Conservation (phyloP, 2,329 filamentous ascomycete species). For the Venturia nashicola region DNA sequence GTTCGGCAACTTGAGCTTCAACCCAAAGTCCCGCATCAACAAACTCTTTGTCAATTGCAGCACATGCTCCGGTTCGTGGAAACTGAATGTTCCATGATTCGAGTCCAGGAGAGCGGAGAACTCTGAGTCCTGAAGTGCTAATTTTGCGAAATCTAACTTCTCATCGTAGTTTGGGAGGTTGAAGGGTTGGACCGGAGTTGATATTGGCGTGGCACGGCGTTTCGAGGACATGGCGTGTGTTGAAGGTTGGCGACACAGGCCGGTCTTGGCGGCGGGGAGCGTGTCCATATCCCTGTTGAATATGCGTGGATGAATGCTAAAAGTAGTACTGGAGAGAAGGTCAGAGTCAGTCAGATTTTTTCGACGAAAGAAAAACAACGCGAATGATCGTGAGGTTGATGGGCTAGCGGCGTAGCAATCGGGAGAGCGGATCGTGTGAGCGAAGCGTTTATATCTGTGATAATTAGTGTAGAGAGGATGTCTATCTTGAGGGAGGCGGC, state of each 20-base stretch:
- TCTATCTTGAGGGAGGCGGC: too few relatives aligned
- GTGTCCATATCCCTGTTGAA: not conserved
- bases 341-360: not conserved
- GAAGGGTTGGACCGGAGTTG: not conserved
- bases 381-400: not conserved
- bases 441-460: not conserved
- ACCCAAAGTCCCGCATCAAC: slow-evolving; percentile 60
- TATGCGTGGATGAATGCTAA: not conserved
- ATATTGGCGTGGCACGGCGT: not conserved
- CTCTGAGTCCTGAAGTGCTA: slow-evolving; percentile 46
- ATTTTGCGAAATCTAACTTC: slow-evolving; percentile 52
- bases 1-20: slow-evolving; percentile 57
- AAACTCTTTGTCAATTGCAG: slow-evolving; percentile 66
- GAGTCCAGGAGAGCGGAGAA: slow-evolving; percentile 41
- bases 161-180: slow-evolving; percentile 17
- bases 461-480: not conserved
- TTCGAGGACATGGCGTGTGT: not conserved
- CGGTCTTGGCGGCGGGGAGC: not conserved
- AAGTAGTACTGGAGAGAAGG: not conserved
- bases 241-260: not conserved
- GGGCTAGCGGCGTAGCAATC: not conserved
- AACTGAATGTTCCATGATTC: slow-evolving; percentile 55
- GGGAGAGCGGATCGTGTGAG: not conserved
- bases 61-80: slow-evolving; percentile 63
- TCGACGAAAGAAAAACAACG: not conserved